Percentiles rank a stretch among this genome's conserved stretches.
These are phyloP conservation scores for Aureococcus anophagefferens DNA, from an alignment of 108 stramenopile species.

Conservation along the genomic window DNA sequence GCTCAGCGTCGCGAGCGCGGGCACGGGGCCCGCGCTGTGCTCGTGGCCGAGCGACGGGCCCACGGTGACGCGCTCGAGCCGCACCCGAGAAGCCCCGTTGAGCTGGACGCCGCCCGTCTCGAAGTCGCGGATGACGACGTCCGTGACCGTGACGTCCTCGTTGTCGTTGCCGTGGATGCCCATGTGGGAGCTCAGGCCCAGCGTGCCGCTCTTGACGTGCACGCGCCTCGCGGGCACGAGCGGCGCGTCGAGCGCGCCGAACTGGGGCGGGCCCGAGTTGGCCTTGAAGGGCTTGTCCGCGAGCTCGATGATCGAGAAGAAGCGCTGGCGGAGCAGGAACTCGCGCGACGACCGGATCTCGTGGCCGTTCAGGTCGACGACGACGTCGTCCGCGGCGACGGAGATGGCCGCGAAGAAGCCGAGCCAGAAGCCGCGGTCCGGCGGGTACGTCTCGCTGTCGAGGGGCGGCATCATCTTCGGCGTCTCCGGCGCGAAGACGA, in stretches of 20 bases:
- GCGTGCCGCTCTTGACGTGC: constrained; percentile 2
- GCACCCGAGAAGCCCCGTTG: constrained; percentile 10
- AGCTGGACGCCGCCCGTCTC: constrained; percentile 21
- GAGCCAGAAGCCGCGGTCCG: constrained; percentile 16
- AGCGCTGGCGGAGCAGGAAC: constrained; percentile 28
- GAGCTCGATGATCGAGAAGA: constrained; percentile 30
- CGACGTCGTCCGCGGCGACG: constrained; percentile 16
- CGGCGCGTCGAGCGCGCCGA: constrained; percentile 11
- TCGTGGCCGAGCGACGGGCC: too few species aligned
- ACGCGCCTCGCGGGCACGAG: not conserved
- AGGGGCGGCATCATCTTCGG: not conserved
- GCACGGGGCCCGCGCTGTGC: too few species aligned
- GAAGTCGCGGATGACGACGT: constrained; percentile 16
- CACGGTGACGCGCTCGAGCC: constrained; percentile 1
- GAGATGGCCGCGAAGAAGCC: constrained; percentile 28
- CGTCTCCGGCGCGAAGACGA: constrained; percentile 19
- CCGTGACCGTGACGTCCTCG: constrained; percentile 7
- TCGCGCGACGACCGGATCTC: constrained; percentile 14
- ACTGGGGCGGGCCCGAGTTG: constrained; percentile 15
- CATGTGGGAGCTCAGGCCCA: constrained; percentile 23
- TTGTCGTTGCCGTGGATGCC: constrained; percentile 35
- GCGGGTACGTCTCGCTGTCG: not conserved
- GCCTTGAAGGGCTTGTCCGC: constrained; percentile 18
- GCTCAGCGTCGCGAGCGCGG: too few species aligned
- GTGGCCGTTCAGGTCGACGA: constrained; percentile 18